These are phyloP conservation scores for Spergularia azorica DNA, from an alignment of 179 eudicot species.

Conservation along the genomic window DNA sequence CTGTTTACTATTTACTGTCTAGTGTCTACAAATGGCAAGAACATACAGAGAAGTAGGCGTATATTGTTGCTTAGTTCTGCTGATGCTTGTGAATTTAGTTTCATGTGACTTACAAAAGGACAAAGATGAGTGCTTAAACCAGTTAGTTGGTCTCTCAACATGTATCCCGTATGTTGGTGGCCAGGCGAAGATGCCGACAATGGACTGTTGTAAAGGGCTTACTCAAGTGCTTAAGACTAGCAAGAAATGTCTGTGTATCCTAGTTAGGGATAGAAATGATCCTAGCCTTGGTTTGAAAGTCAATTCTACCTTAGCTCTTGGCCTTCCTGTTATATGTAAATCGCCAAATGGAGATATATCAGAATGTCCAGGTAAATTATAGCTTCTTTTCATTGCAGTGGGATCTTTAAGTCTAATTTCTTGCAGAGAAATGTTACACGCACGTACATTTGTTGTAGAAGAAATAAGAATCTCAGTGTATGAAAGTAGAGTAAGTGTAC, in stretches of 20 bases:
- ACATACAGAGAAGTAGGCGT: background rate
- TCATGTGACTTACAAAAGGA: slow-evolving; percentile 53
- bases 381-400: too few relatives aligned
- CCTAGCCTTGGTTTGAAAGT: slow-evolving; percentile 74
- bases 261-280: slow-evolving; percentile 68
- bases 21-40: slow-evolving; percentile 13
- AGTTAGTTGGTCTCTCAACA: slow-evolving; percentile 57
- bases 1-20: background rate
- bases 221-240: slow-evolving; percentile 50
- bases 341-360: slow-evolving; percentile 33
- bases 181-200: slow-evolving; percentile 51
- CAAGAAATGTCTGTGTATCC: slow-evolving; percentile 62
- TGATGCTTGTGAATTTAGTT: slow-evolving; percentile 29
- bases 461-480: too few relatives aligned
- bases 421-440: background rate
- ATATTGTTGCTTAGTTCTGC: background rate
- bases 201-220: slow-evolving; percentile 72
- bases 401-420: background rate
- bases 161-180: slow-evolving; percentile 76
- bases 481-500: background rate
- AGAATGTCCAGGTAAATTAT: slow-evolving; percentile 54
- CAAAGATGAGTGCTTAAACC: slow-evolving; percentile 52
- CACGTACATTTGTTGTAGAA: background rate
- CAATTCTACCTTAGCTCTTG: slow-evolving; percentile 65
- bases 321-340: slow-evolving; percentile 60